A percentile compares a stretch with the other conserved stretches of the same genome.
Evolutionary conservation across 768 basidiomycete species (phyloP).

Genomic region (Suillus bovinus): DNA sequence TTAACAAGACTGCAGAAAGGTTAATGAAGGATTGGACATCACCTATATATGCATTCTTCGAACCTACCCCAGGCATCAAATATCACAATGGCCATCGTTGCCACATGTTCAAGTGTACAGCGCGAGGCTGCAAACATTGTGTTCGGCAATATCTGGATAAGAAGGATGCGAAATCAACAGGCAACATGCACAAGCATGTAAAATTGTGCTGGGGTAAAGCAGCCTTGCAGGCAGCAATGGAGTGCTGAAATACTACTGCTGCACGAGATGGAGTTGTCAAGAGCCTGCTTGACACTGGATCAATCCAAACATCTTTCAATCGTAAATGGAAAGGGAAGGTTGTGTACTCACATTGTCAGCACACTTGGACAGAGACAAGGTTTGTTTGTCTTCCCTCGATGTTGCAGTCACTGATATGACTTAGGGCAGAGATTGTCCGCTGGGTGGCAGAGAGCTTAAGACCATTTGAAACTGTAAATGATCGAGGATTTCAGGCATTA

Average conservation of each 20-base stretch:
- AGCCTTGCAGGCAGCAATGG: constrained; percentile 17
- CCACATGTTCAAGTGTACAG: constrained; percentile 28
- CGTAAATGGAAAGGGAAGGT: constrained; percentile 28
- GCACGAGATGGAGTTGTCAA: constrained; percentile 22
- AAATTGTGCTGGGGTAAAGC: constrained; percentile 33
- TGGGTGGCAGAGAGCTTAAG: constrained; percentile 24
- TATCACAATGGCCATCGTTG: constrained; percentile 17
- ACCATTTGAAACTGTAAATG: constrained; percentile 24
- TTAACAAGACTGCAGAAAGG: constrained; percentile 13
- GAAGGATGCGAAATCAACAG: constrained; percentile 27
- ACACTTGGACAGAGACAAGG: constrained; percentile 24
- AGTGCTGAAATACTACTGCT: not conserved
- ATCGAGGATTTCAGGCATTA: constrained; percentile 21
- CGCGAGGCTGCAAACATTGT: constrained; percentile 15
- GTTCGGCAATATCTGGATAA: constrained; percentile 26
- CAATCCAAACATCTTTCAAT: constrained; percentile 29
- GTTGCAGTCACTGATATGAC: no score
- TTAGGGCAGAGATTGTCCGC: constrained; percentile 25
- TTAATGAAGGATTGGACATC: constrained; percentile 27
- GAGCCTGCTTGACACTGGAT: constrained; percentile 22
- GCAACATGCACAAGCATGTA: constrained; percentile 32
- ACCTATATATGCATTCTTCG: constrained; percentile 31
- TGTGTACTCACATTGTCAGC: constrained; percentile 29
- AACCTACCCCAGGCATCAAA: constrained; percentile 19
- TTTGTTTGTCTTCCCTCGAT: constrained; percentile 12